A percentile compares a stretch with the other conserved stretches of the same genome.
Evolutionary conservation across 1,284 basidiomycete species (phyloP).

Genomic region (Lignosus rhinocerotis): DNA sequence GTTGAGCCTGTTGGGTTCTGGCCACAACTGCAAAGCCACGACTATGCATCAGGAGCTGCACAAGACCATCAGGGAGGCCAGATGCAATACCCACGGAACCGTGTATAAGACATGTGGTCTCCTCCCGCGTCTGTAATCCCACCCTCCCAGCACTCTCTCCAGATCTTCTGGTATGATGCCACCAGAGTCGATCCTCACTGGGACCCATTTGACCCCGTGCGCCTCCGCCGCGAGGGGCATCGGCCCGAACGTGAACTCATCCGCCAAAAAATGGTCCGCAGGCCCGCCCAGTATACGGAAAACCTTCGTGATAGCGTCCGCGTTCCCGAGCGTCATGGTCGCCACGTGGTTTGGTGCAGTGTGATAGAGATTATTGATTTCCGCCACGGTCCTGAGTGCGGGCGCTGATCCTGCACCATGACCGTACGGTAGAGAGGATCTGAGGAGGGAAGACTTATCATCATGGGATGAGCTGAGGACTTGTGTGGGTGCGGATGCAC

Average conservation of each 20-base stretch:
- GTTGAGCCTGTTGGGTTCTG: conserved; percentile 48
- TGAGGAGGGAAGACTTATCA: conserved; percentile 32
- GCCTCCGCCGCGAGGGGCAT: conserved; percentile 40
- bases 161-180: conserved; percentile 43
- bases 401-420: conserved; percentile 37
- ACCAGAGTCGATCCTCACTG: conserved; percentile 40
- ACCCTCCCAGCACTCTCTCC: conserved; percentile 37
- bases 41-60: neutral
- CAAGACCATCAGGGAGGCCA: neutral
- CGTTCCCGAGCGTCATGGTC: conserved; percentile 41
- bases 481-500: conserved; percentile 29
- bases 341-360: conserved; percentile 37
- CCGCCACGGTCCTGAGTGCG: conserved; percentile 32
- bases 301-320: conserved; percentile 41
- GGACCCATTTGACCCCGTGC: conserved; percentile 42
- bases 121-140: conserved; percentile 38
- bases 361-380: conserved; percentile 35
- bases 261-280: conserved; percentile 42
- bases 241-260: conserved; percentile 44
- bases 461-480: conserved; percentile 34
- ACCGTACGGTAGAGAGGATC: conserved; percentile 39
- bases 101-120: conserved; percentile 44
- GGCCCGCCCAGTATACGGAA: conserved; percentile 40
- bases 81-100: conserved; percentile 35
- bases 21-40: conserved; percentile 29